Base-by-base conservation (phyloP, 805 yeast genomes). In the Geotrichum ghanense region DNA sequence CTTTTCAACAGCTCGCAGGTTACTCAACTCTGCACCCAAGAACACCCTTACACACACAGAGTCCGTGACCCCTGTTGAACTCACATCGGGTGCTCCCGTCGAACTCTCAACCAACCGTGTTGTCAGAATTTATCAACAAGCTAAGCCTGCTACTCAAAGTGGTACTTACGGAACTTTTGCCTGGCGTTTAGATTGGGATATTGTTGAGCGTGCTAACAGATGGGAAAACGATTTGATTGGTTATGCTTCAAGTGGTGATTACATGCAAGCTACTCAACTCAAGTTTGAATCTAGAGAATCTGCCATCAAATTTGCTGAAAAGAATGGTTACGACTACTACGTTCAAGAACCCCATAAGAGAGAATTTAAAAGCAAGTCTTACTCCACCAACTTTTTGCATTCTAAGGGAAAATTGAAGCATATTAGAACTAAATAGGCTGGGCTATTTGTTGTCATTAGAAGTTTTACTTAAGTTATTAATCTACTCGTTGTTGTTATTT, bases 211-310 rank as follows among this genome's bases (percentile, higher is more conserved):
- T 58, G 85, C 83, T 20, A 78, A 85, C 69, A 71, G 92, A 61
- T 85, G 95, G 95, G 95, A 85, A 61, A 85, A 85, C 65, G 90
- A 83, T 62, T 70, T 85, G 61, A 85, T 85, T 65, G 95, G 95
- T 22, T 85, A 83, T 70, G 89, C 83, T 58, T 75, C 84, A 42
- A 71, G 83, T 41, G 76, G 83, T 31, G 95, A 85, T 63, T 80
- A 78, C 66, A 81, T 86, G 74, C 37, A 48, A 19, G 48, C 39
- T n/a, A 31, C 23, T 6, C 75, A 75, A 60, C 65, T 85, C 71
- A 78, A 79, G 61, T 85, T 85, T 62, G 82, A 78, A 58, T 69
- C 79, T 45, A 79, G 76, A 64, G 90, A 85, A 43, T 75, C 84
- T 37, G 95, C 95, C 27, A 69, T 81, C 49, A 74, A 75, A 48